Evolutionary conservation across 1,284 basidiomycete species (phyloP), one percentile per base, ranked within the genome.

Genomic region (Tetrapyrgos nigripes): DNA sequence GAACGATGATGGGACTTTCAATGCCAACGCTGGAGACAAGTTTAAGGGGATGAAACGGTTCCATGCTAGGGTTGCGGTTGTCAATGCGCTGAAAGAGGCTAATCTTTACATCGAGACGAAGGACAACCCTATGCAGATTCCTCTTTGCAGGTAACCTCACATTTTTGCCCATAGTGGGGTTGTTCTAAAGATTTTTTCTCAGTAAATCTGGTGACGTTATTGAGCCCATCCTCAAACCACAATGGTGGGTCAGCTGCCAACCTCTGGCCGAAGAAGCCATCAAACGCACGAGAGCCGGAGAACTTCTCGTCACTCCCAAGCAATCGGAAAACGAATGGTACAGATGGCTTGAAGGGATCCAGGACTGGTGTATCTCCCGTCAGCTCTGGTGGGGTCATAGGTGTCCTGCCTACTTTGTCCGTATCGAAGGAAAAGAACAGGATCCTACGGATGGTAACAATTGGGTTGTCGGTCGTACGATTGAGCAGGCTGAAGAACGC

Each of bases 371-470:
- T 79, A 93, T 99, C 68, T 98, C 96, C 8, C 92, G 97, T 60
- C 97, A 99, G 73, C 83, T 99, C 13, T 99, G 97, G 97, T 99
- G 97, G 97, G 97, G 97, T 21, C 97, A 99, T 74, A 87, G 97
- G 62, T 93, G 90, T 73, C 97, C 97, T 8, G 97, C 96, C 1
- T 99, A 98, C 79, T 92, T 96, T 66, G 89, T 98, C 58, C 84
- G 87, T 57, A 87, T 98, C 61, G 92, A 97, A 62, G 96, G 94
- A 17, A 76, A 84, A 64, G 79, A 83, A 13, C 86, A 89, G 61
- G 91, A 97, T 64, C 73, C 69, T 43, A 83, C 83, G 29, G 89
- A 94, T 63, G 89, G 87, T 54, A 87, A 87, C 66, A 84, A 88
- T 71, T 98, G 97, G 97, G 94, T 99, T 44, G 93, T 97, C 1